Conservation (phyloP, 2,329 filamentous ascomycete genomes). For the Colletotrichum spinosum region DNA sequence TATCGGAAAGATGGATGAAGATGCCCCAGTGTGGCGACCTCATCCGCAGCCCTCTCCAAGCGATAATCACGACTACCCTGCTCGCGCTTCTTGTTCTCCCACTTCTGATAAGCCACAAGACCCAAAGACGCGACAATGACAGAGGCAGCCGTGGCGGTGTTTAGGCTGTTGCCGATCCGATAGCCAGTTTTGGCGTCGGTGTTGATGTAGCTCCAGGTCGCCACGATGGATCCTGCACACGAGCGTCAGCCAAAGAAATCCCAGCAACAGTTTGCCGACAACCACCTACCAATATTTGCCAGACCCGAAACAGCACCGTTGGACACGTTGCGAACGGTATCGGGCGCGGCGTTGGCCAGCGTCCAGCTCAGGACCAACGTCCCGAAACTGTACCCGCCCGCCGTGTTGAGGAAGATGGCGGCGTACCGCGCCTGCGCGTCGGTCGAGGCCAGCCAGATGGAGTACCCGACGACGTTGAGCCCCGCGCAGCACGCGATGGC, state of each 20-base stretch:
- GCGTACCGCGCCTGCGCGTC: constrained; percentile 42
- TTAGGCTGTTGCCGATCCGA: constrained; percentile 42
- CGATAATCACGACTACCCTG: constrained; percentile 41
- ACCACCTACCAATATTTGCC: constrained; percentile 42
- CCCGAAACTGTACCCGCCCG: constrained; percentile 42
- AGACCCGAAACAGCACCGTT: constrained; percentile 43
- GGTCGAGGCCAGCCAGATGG: constrained; percentile 43
- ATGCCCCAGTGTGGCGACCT: constrained; percentile 41
- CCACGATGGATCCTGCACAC: constrained; percentile 42
- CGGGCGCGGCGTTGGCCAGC: constrained; percentile 43
- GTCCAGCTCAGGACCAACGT: constrained; percentile 43
- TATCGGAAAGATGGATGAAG: constrained; percentile 44
- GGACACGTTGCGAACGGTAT: constrained; percentile 43
- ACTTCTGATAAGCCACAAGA: constrained; percentile 40
- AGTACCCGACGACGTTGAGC: constrained; percentile 42
- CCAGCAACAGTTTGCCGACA: no score
- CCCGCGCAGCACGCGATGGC: constrained; percentile 41
- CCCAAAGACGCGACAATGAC: constrained; percentile 40
- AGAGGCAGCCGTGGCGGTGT: constrained; percentile 42
- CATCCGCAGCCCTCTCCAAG: constrained; percentile 33
- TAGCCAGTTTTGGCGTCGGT: constrained; percentile 43
- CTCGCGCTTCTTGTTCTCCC: constrained; percentile 44
- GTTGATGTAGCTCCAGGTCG: constrained; percentile 45
- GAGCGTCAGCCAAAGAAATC: constrained; percentile 1
- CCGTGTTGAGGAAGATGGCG: constrained; percentile 45